Evolutionary conservation across 306 rosid species (phyloP).

Genomic region (Arachis stenosperma): DNA sequence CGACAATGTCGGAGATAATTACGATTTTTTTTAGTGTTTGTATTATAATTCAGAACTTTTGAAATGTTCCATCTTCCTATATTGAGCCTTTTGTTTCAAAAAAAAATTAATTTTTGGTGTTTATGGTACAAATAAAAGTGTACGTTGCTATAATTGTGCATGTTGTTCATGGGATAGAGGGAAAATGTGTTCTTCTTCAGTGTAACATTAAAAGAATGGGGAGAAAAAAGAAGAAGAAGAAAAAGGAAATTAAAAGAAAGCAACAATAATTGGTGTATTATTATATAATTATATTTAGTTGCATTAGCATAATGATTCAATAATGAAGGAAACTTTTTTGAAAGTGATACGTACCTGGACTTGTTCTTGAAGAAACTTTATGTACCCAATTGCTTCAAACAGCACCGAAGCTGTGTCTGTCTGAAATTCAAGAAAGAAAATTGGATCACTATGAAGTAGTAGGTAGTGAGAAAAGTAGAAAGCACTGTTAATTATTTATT

Average conservation of each 20-base stretch:
- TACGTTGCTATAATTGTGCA: constrained; percentile 12
- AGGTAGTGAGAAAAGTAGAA: constrained; percentile 44
- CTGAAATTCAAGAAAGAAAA: constrained; percentile 51
- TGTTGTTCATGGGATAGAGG: constrained; percentile 16
- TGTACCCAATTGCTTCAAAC: constrained; percentile 84
- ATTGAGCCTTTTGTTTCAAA: no score
- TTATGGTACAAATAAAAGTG: background rate
- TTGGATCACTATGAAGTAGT: constrained; percentile 17
- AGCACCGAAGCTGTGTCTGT: constrained; percentile 97
- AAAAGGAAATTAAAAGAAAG: background rate
- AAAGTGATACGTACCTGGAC: constrained; percentile 59
- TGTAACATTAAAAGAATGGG: constrained; percentile 1
- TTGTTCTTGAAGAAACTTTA: constrained; percentile 91
- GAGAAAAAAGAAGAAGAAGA: background rate
- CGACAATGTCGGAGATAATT: no score
- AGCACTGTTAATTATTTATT: constrained; percentile 38
- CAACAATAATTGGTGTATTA: constrained; percentile 23
- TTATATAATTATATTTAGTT: background rate
- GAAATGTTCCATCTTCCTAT: no score
- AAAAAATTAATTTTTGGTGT: background rate
- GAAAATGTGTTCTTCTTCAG: constrained; percentile 22
- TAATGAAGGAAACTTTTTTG: constrained; percentile 16
- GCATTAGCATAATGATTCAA: constrained; percentile 13
- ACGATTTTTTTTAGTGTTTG: no score
- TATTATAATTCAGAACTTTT: no score